Conservation (phyloP, 2,329 filamentous ascomycete genomes). For the Tolypocladium ophioglossoides region DNA sequence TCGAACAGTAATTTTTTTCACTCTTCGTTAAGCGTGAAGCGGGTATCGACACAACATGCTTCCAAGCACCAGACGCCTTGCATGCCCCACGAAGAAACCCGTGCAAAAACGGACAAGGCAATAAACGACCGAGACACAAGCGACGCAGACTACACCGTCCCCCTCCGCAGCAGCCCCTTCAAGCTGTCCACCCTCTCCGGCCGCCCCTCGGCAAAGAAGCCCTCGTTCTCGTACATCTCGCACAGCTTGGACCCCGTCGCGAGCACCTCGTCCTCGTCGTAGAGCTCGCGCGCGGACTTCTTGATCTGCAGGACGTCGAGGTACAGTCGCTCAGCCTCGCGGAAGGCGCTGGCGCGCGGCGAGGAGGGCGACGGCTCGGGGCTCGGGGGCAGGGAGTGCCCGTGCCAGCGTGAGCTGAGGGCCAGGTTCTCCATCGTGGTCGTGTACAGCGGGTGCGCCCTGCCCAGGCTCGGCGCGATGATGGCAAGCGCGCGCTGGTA, state of each 20-base stretch:
- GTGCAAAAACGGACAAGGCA: neutral
- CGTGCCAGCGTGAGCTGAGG: constrained; percentile 9
- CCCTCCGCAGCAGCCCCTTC: constrained; percentile 1
- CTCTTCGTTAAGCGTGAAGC: too few relatives aligned
- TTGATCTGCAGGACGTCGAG: constrained; percentile 13
- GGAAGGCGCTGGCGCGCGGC: constrained; percentile 7
- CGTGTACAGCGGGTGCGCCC: constrained; percentile 12
- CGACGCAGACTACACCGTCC: neutral
- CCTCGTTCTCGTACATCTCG: constrained; percentile 18
- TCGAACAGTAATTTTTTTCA: neutral
- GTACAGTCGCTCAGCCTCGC: constrained; percentile 14
- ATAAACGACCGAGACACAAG: neutral
- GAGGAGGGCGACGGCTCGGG: constrained; percentile 3
- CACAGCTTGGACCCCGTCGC: constrained; percentile 13
- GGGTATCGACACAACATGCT: neutral
- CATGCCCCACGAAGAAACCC: neutral
- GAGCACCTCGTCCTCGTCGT: constrained; percentile 11
- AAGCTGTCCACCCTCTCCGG: constrained; percentile 8
- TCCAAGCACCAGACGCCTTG: neutral
- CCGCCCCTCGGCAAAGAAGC: constrained; percentile 11
- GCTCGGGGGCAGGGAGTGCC: constrained; percentile 2
- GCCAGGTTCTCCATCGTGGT: constrained; percentile 13
- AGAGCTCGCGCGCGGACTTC: constrained; percentile 11
- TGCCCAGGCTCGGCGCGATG: constrained; percentile 10
- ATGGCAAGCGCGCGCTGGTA: constrained; percentile 12